Percentiles rank a stretch among this genome's conserved stretches.
phyloP scores from a whole-genome alignment of 2,329 filamentous ascomycete species.

The Colletotrichum paranaense region DNA sequence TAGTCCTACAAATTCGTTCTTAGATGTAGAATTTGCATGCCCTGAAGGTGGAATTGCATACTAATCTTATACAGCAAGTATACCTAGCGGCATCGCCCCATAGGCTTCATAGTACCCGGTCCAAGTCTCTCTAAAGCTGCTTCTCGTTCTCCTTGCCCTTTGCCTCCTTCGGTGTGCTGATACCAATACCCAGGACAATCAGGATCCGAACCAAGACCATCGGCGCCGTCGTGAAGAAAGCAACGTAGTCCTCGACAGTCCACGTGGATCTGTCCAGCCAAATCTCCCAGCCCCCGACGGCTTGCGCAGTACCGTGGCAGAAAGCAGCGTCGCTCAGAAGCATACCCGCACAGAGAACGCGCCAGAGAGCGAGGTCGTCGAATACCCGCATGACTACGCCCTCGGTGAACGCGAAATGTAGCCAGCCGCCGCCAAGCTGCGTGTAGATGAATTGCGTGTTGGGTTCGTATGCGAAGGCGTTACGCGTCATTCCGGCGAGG shows the following conservation, averaged over 20 bases:
- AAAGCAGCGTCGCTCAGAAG: constrained; percentile 47
- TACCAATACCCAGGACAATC: constrained; percentile 44
- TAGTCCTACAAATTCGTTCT: background rate
- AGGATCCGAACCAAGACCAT: constrained; percentile 43
- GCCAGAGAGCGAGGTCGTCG: constrained; percentile 48
- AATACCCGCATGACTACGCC: constrained; percentile 47
- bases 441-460: constrained; percentile 45
- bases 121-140: background rate
- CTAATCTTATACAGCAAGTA: no score
- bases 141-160: background rate
- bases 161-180: constrained; percentile 22
- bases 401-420: constrained; percentile 51
- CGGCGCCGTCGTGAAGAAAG: constrained; percentile 41
- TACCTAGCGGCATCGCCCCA: no score
- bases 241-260: constrained; percentile 44
- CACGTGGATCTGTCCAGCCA: constrained; percentile 41
- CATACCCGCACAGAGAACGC: constrained; percentile 48
- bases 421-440: constrained; percentile 44
- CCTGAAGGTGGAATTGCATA: no score
- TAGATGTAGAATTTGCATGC: background rate
- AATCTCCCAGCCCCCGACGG: constrained; percentile 46
- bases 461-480: constrained; percentile 32
- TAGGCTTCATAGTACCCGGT: background rate
- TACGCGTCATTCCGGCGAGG: constrained; percentile 44
- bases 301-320: constrained; percentile 45